Conservation (phyloP, 192 early-diverging fungal species). For the Coemansia sp. region DNA sequence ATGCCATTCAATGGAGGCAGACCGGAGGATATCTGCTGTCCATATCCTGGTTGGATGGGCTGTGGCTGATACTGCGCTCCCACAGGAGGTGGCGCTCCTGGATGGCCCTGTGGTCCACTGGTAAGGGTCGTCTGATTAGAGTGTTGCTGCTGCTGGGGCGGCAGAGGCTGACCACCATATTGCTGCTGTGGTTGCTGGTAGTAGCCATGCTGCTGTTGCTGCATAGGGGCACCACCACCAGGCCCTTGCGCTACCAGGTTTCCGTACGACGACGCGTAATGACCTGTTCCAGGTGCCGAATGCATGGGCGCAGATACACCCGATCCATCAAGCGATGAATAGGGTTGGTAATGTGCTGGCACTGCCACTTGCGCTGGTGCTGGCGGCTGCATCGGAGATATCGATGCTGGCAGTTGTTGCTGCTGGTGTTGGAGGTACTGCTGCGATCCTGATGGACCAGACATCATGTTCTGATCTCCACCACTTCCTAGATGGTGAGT, state of each 20-base stretch:
- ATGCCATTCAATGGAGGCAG: constrained; percentile 19
- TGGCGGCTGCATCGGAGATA: background rate
- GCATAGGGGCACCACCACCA: constrained; percentile 12
- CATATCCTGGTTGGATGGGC: constrained; percentile 22
- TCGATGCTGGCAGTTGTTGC: constrained; percentile 20
- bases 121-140: constrained; percentile 15
- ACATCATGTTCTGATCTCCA: background rate
- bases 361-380: background rate
- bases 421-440: constrained; percentile 20
- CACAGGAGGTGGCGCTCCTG: constrained; percentile 13
- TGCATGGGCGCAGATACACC: constrained; percentile 3
- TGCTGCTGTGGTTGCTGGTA: constrained; percentile 27
- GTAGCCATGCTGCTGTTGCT: constrained; percentile 25
- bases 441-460: constrained; percentile 3
- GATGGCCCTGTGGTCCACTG: background rate
- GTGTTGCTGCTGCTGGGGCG: constrained; percentile 10
- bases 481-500: constrained; percentile 14
- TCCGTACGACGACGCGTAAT: background rate
- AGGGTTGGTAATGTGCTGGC: too few relatives aligned
- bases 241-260: constrained; percentile 5
- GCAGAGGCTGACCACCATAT: constrained; percentile 19
- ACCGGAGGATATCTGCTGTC: constrained; percentile 25
- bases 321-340: constrained; percentile 7
- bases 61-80: constrained; percentile 5
- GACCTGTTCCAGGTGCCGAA: background rate